Conservation (phyloP, 2,329 filamentous ascomycete species). For the Chaetothyriales sp. region DNA sequence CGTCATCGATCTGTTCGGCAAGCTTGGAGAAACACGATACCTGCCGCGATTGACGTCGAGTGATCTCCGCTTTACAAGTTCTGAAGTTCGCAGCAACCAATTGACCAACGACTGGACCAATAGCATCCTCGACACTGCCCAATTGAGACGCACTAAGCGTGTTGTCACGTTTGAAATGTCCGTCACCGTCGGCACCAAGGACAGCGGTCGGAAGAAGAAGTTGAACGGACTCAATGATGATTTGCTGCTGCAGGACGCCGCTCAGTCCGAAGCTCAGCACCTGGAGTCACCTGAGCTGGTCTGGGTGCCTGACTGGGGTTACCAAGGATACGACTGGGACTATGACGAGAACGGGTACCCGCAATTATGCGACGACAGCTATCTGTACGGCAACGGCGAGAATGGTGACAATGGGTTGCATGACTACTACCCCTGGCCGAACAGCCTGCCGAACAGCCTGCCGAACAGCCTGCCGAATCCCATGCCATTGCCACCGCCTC, state of each 20-base stretch:
- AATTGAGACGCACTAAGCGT: slow-evolving; percentile 74
- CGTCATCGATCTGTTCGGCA: slow-evolving; percentile 81
- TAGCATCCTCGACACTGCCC: slow-evolving; percentile 74
- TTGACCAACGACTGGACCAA: slow-evolving; percentile 33
- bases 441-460: too few relatives aligned
- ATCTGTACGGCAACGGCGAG: slow-evolving; percentile 2
- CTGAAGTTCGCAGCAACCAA: slow-evolving; percentile 24
- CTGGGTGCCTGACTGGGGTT: slow-evolving; percentile 6
- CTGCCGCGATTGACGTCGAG: slow-evolving; percentile 39
- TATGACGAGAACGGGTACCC: slow-evolving; percentile 14
- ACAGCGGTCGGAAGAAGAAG: slow-evolving; percentile 43
- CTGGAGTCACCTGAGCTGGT: slow-evolving; percentile 1
- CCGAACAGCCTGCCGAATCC: slow-evolving; percentile 2
- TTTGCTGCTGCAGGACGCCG: slow-evolving; percentile 3
- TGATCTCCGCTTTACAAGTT: slow-evolving; percentile 22
- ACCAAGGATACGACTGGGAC: slow-evolving; percentile 11
- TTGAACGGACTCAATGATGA: not conserved
- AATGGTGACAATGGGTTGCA: not conserved
- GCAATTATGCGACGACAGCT: slow-evolving; percentile 9
- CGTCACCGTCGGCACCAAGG: slow-evolving; percentile 70
- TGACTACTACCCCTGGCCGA: not conserved
- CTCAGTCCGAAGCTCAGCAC: slow-evolving; percentile 5
- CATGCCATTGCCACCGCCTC: slow-evolving; percentile 31
- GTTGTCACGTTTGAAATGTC: slow-evolving; percentile 83
- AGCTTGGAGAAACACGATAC: slow-evolving; percentile 59